Percentiles rank a stretch among this genome's conserved stretches.
These are phyloP conservation scores for Ustilago tritici DNA, from an alignment of 1,284 basidiomycete species.

Conservation along the genomic window DNA sequence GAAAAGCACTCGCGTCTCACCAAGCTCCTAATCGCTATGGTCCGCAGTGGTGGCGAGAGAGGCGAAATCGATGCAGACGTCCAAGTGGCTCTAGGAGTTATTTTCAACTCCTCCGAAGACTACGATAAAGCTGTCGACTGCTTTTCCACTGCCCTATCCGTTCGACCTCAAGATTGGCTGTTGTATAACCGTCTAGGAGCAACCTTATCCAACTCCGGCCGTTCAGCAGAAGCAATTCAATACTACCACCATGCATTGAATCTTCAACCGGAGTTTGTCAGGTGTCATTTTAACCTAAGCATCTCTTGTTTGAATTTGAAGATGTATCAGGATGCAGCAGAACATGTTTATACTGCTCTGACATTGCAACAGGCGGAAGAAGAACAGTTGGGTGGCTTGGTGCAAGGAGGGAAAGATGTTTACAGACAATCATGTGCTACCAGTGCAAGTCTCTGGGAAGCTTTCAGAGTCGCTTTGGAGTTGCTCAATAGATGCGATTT, in stretches of 20 bases:
- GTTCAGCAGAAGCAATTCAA: slow-evolving; percentile 82
- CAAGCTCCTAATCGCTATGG: slow-evolving; percentile 70
- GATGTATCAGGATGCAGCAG: slow-evolving; percentile 67
- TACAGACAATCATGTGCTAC: slow-evolving; percentile 20
- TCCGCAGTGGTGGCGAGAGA: slow-evolving; percentile 50
- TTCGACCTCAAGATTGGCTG: slow-evolving; percentile 92
- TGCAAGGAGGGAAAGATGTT: neutral
- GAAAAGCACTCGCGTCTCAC: slow-evolving; percentile 67
- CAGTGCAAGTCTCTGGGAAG: slow-evolving; percentile 64
- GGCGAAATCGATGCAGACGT: slow-evolving; percentile 80
- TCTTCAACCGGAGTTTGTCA: slow-evolving; percentile 91
- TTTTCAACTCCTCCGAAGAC: slow-evolving; percentile 90
- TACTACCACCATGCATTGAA: slow-evolving; percentile 92
- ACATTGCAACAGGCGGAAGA: slow-evolving; percentile 61
- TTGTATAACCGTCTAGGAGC: slow-evolving; percentile 96
- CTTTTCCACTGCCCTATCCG: slow-evolving; percentile 87
- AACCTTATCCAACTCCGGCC: slow-evolving; percentile 88
- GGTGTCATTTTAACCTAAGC: slow-evolving; percentile 71
- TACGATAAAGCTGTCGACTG: slow-evolving; percentile 93
- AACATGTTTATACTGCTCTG: slow-evolving; percentile 67
- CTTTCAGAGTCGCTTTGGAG: slow-evolving; percentile 65
- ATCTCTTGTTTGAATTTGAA: slow-evolving; percentile 67
- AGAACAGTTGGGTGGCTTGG: slow-evolving; percentile 31
- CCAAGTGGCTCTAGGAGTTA: slow-evolving; percentile 91
- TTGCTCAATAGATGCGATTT: slow-evolving; percentile 64